Percentiles rank a stretch among this genome's conserved stretches.
These are phyloP conservation scores for Rhipidocladum racemiflorum DNA, from an alignment of 176 grass and related monocot genomes.

Conservation along the genomic window DNA sequence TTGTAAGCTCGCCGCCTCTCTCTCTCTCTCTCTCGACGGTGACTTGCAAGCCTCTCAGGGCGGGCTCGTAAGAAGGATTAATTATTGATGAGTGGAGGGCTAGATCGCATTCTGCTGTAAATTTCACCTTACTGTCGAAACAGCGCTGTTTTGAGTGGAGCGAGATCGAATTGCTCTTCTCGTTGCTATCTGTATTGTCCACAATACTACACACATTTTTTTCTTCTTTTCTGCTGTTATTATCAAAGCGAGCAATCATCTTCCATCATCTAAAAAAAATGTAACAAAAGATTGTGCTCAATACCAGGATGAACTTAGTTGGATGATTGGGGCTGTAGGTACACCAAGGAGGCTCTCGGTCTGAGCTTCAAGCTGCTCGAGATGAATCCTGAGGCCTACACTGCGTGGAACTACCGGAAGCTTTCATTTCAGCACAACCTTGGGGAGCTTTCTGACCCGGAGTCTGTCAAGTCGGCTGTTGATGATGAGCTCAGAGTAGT, in stretches of 20 bases:
- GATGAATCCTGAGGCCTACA: constrained; percentile 87
- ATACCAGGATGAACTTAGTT: neutral
- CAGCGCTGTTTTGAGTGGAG: too few species aligned
- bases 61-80: neutral
- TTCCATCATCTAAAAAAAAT: too few species aligned
- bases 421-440: constrained; percentile 72
- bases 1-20: constrained; percentile 35
- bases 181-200: too few species aligned
- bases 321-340: constrained; percentile 31
- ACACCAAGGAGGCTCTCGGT: constrained; percentile 70
- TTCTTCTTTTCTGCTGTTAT: neutral
- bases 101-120: neutral
- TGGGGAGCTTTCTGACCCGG: constrained; percentile 48
- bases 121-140: neutral
- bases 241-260: neutral
- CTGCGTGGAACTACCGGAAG: constrained; percentile 89
- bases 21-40: neutral
- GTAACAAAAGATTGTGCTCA: neutral
- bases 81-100: neutral
- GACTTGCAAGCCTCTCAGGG: neutral
- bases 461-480: constrained; percentile 54
- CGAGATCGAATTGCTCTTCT: too few species aligned
- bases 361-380: constrained; percentile 83
- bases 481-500: constrained; percentile 76
- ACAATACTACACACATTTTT: too few species aligned